Conservation (phyloP, 345 rosid genomes). For the Turritis glabra region DNA sequence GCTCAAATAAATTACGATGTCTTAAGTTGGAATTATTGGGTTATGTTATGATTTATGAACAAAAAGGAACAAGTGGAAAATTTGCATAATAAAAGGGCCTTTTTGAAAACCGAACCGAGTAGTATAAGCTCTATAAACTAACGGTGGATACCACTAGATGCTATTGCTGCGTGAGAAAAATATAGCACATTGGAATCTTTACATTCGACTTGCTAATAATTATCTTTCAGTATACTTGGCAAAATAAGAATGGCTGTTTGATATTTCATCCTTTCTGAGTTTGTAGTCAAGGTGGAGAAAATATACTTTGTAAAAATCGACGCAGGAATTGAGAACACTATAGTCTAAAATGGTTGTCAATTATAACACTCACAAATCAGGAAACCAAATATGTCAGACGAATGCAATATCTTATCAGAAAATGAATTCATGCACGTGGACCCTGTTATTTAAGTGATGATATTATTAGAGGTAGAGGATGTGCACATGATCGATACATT, state of each 20-base stretch:
- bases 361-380: constrained; percentile 5
- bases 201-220: background rate
- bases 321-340: background rate
- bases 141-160: constrained; percentile 6
- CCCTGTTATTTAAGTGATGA: background rate
- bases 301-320: background rate
- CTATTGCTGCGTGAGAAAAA: background rate
- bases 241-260: background rate
- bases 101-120: background rate
- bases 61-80: background rate
- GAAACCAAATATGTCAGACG: background rate
- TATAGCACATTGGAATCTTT: constrained; percentile 17
- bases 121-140: background rate
- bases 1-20: background rate
- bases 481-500: constrained; percentile 32
- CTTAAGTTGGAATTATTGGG: background rate
- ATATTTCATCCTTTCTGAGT: background rate
- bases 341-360: background rate
- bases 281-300: too few species aligned
- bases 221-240: background rate
- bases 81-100: background rate
- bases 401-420: background rate
- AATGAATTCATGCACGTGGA: constrained; percentile 31
- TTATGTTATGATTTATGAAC: background rate
- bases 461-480: constrained; percentile 24